These are phyloP conservation scores for Silene vulgaris DNA, from an alignment of 179 eudicot genomes.

Conservation along the genomic window DNA sequence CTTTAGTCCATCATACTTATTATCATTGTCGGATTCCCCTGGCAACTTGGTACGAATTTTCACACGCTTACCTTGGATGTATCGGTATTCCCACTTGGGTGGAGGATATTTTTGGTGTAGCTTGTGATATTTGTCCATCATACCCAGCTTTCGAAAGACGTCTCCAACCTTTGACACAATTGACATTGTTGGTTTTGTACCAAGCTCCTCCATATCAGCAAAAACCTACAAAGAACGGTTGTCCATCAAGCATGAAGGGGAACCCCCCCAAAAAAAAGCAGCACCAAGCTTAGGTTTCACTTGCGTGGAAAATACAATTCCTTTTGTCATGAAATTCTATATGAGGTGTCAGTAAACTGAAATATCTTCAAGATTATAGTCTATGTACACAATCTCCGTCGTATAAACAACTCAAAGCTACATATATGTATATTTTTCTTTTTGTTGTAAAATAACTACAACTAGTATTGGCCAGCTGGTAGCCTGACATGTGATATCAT, in stretches of 20 bases:
- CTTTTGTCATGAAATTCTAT: no score
- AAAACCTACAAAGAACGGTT: slow-evolving; percentile 40
- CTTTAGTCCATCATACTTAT: slow-evolving; percentile 17
- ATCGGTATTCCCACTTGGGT: slow-evolving; percentile 70
- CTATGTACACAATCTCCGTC: no score
- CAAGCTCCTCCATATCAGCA: slow-evolving; percentile 98
- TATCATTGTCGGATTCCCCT: slow-evolving; percentile 22
- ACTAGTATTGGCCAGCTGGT: no score
- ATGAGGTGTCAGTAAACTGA: no score
- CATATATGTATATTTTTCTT: no score
- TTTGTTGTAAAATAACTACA: no score
- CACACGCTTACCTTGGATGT: slow-evolving; percentile 76
- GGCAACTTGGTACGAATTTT: slow-evolving; percentile 45
- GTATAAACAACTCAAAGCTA: no score
- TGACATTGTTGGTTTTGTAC: slow-evolving; percentile 60
- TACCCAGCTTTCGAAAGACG: slow-evolving; percentile 65
- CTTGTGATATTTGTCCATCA: slow-evolving; percentile 73
- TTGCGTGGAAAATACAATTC: no score
- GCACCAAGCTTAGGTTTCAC: no score
- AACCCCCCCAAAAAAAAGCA: not conserved
- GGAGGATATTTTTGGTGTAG: slow-evolving; percentile 79
- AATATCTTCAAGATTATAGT: no score
- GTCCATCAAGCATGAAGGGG: not conserved
- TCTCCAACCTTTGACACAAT: slow-evolving; percentile 71
- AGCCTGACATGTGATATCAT: no score